Evolutionary conservation across 306 rosid genomes (phyloP).

Genomic region (Arachis stenosperma): DNA sequence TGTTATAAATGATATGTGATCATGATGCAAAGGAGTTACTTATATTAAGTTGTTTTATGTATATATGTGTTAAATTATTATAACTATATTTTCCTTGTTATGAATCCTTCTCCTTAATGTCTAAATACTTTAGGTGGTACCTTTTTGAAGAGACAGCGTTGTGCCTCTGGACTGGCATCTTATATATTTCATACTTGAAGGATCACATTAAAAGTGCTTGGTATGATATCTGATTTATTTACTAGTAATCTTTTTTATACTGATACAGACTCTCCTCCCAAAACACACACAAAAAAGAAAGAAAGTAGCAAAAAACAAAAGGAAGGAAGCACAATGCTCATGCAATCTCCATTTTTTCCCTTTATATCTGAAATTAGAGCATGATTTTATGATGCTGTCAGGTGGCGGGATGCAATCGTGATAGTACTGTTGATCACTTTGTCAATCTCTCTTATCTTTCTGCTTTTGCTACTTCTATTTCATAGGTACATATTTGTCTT

Average conservation of each 20-base stretch:
- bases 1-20: conserved; percentile 6
- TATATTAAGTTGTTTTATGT: conserved; percentile 6
- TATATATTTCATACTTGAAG: conserved; percentile 78
- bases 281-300: too few species aligned
- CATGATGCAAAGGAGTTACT: conserved; percentile 9
- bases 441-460: conserved; percentile 64
- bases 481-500: conserved; percentile 66
- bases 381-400: conserved; percentile 48
- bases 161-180: conserved; percentile 87
- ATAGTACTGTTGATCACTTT: conserved; percentile 67
- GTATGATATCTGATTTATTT: conserved; percentile 56
- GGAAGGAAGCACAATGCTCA: background rate
- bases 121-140: conserved; percentile 79
- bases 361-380: conserved; percentile 37
- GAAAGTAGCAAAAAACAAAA: too few species aligned
- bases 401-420: conserved; percentile 93
- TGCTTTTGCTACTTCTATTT: conserved; percentile 77
- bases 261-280: too few species aligned
- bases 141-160: conserved; percentile 87
- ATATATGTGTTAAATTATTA: background rate
- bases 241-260: conserved; percentile 1
- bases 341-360: conserved; percentile 18
- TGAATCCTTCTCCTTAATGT: conserved; percentile 33
- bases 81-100: conserved; percentile 2
- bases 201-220: conserved; percentile 67